Evolutionary conservation across 2,329 filamentous ascomycete genomes (phyloP), one percentile per base, ranked within the genome.

Genomic region (Colletotrichum kahawae): DNA sequence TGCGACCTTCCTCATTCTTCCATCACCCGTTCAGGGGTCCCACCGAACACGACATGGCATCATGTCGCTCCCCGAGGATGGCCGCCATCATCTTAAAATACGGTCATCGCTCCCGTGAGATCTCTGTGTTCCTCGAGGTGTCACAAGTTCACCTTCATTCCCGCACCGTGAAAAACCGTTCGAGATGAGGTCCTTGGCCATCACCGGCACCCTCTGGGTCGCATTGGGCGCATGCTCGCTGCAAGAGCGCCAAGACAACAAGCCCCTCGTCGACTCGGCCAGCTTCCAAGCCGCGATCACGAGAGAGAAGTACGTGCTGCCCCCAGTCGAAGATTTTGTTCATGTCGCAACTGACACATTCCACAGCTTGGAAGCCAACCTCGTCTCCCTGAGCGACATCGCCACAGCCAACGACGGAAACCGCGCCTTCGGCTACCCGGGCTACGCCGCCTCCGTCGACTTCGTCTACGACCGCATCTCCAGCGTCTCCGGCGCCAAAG

Each of bases 361-460:
- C 83, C 18, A 16, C 24, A 77, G 76, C 36, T 48, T 77, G 3
- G 60, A 71, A 57, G 33, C 67, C 21, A 82, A 82, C 59, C 69
- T 82, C 59, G 74, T 80, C 13, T 76, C 76, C 2, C 80, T 82
- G 24, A 80, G 79, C 27, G 80, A 80, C 16, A 82, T 82, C n/a
- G 81, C 81, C 7, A 80, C 79, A 27, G 80, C 76, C 34, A 82
- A 82, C 21, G 81, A 81, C 18, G 81, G 81, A 9, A 82, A 82
- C 57, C 79, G 81, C 7, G 81, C 81, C 4, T 82, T 82, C 5
- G 81, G 81, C 8, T 76, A 80, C 18, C 81, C 81, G 1, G 81
- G 81, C 21, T 82, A 82, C n/a, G 77, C 65, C 10, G 88, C 82
- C 36, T 84, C 83, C 1, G 78, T 80, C 0, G 83, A 85, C 51